Evolutionary conservation across 768 basidiomycete species (phyloP).

Genomic region (Tylopilus rubrobrunneus): DNA sequence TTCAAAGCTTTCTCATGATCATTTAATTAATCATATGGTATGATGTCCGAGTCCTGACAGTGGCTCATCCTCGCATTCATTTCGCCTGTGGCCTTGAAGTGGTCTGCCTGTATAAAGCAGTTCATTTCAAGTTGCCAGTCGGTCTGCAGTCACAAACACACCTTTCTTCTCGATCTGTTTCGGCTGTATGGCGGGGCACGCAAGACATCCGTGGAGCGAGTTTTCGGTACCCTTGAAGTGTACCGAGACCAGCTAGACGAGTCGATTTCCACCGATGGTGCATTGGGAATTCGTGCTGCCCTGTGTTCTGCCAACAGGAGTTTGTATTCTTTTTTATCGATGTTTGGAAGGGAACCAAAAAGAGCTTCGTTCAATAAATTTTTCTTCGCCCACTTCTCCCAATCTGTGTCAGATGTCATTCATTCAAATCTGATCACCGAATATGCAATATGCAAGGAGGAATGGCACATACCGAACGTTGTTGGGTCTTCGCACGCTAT

Average conservation of each 20-base stretch:
- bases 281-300: background rate
- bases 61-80: no score
- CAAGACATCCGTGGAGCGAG: no score
- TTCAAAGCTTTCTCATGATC: no score
- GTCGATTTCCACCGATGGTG: slow-evolving; percentile 1
- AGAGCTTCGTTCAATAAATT: accelerated
- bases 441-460: background rate
- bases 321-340: background rate
- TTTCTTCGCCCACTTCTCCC: background rate
- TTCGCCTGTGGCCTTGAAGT: no score
- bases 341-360: background rate
- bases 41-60: no score
- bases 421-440: background rate
- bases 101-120: no score
- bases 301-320: background rate
- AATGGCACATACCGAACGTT: background rate
- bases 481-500: background rate
- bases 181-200: no score
- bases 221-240: no score
- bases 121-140: no score
- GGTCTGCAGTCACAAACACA: no score
- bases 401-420: background rate
- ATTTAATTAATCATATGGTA: no score
- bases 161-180: no score
- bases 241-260: background rate